Evolutionary conservation across 2,329 filamentous ascomycete species (phyloP), one percentile per base, ranked within the genome.

Genomic region (Pseudogymnoascus sp.): DNA sequence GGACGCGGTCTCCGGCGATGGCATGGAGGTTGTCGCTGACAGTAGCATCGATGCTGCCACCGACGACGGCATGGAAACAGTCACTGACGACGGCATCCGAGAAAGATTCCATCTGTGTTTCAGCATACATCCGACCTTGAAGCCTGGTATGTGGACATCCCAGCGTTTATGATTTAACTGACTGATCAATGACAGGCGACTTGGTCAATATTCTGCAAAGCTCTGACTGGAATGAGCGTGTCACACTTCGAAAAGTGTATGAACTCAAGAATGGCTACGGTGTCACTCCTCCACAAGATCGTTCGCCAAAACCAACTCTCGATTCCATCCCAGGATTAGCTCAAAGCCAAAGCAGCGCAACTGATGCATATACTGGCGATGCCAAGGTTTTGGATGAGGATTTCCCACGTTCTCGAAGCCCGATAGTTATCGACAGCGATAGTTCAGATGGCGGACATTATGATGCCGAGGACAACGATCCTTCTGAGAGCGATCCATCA

Each of bases 141-240:
- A 33, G 5, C 47, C 47, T 7, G 47, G 47, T 54, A 54, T 54
- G 15, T 54, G 47, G 8, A 29, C 29, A 17, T 9, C 5, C 15
- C n/a, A 11, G 13, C 17, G 9, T 10, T 11, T 54, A 17, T 54
- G 9, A 21, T 54, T 33, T 33, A 21, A 33, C 1, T 35, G 29
- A 54, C 29, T 54, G n/a, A 54, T 21, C 29, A 54, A 54, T 54
- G 13, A 6, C 47, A 54, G 47, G n/a, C 15, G 47, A 54, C 9
- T 21, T 54, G 29, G 47, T 33, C 15, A 33, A 35, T 15, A 35
- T 54, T n/a, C 47, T 54, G 26, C 8, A 54, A 33, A 17, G 29
- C 35, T 54, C 47, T 33, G 47, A 15, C 29, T 54, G 47, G 47
- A 54, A 54, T 54, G 47, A 54, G 47, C 31, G 47, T 11, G 47